Conservation (phyloP, 1,284 basidiomycete species). For the Ceratobasidium sp. region DNA sequence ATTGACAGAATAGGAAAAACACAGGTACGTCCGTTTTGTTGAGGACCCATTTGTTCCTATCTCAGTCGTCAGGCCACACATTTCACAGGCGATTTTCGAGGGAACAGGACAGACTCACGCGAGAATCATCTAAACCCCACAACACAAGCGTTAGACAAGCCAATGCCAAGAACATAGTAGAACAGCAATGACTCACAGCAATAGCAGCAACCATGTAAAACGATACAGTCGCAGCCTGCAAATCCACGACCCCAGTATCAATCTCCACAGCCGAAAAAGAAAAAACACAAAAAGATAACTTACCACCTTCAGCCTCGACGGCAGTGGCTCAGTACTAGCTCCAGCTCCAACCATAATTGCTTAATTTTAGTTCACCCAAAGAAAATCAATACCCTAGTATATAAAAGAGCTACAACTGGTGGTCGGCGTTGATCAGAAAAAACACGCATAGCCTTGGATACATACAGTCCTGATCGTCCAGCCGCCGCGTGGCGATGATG, state of each 20-base stretch:
- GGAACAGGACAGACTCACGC: constrained; percentile 65
- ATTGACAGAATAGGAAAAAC: constrained; percentile 87
- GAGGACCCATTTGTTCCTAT: constrained; percentile 84
- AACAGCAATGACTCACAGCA: constrained; percentile 67
- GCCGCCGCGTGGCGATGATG: constrained; percentile 1
- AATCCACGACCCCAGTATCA: background rate
- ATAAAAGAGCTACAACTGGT: background rate
- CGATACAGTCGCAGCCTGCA: constrained; percentile 62
- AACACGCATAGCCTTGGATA: constrained; percentile 16
- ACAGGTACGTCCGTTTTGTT: constrained; percentile 76
- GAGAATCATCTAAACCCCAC: constrained; percentile 75
- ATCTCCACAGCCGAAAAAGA: background rate
- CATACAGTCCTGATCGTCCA: background rate
- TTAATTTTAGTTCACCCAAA: background rate
- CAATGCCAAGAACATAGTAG: constrained; percentile 18
- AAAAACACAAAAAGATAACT: background rate
- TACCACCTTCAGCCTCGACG: constrained; percentile 34
- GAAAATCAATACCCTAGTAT: background rate
- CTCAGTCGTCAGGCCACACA: constrained; percentile 36
- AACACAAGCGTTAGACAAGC: constrained; percentile 50
- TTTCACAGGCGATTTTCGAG: no score
- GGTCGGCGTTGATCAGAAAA: background rate
- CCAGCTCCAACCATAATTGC: constrained; percentile 4
- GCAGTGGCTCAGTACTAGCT: constrained; percentile 25
- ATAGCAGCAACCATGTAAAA: constrained; percentile 87